phyloP scores from a whole-genome alignment of 2,329 filamentous ascomycete species.

The Ophiostoma fasciatum region DNA sequence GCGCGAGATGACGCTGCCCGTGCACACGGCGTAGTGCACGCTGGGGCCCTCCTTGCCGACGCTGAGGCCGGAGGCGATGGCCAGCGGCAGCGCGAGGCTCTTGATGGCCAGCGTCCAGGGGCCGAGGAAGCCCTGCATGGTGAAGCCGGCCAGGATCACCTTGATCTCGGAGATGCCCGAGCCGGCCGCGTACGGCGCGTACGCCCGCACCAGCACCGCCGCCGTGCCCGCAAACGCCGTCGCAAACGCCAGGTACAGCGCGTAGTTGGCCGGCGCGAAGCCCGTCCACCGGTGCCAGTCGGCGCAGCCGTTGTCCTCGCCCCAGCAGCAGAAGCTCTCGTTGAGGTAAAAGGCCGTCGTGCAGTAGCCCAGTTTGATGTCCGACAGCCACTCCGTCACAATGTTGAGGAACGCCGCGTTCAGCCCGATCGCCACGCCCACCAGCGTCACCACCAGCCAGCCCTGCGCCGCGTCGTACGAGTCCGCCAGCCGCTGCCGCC shows the following conservation, averaged over 20 bases:
- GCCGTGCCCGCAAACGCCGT: slow-evolving; percentile 68
- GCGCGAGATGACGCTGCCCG: slow-evolving; percentile 87
- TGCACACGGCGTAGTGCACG: slow-evolving; percentile 98
- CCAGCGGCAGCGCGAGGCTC: slow-evolving; percentile 75
- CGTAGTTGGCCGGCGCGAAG: slow-evolving; percentile 64
- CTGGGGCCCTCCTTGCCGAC: slow-evolving; percentile 96
- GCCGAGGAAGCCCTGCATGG: slow-evolving; percentile 96
- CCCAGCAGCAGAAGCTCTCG: slow-evolving; percentile 96
- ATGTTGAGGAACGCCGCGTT: slow-evolving; percentile 93
- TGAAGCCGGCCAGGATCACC: slow-evolving; percentile 95
- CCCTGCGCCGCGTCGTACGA: slow-evolving; percentile 93
- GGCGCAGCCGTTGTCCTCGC: slow-evolving; percentile 72
- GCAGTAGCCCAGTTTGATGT: slow-evolving; percentile 94
- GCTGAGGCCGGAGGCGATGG: slow-evolving; percentile 85
- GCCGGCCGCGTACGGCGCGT: slow-evolving; percentile 89
- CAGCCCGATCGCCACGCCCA: slow-evolving; percentile 80
- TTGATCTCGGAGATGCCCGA: slow-evolving; percentile 99
- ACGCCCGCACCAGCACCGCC: slow-evolving; percentile 73
- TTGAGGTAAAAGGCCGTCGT: slow-evolving; percentile 93
- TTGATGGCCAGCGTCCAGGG: slow-evolving; percentile 89
- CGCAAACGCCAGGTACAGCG: slow-evolving; percentile 80
- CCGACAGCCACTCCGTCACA: slow-evolving; percentile 88
- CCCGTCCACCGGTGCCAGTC: slow-evolving; percentile 86
- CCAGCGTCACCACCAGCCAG: slow-evolving; percentile 93
- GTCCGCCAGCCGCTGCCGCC: slow-evolving; percentile 68